Conservation (phyloP, 257 asterid species). For the Solanum corneliomulleri region DNA sequence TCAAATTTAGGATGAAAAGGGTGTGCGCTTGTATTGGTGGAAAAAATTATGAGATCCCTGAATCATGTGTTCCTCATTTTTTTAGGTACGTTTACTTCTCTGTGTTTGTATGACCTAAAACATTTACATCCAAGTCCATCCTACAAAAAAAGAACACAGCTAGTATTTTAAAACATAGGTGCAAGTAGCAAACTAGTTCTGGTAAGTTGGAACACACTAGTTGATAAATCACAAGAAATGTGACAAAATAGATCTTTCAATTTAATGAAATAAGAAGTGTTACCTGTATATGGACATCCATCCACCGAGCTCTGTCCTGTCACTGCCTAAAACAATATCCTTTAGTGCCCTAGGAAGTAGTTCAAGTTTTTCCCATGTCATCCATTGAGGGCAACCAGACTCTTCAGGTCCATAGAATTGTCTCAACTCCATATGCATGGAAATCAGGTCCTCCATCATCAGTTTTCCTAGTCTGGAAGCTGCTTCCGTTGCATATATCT, state of each 20-base stretch:
- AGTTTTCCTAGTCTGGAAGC: constrained; percentile 63
- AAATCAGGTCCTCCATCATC: constrained; percentile 74
- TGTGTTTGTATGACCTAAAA: neutral
- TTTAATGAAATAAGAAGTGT: neutral
- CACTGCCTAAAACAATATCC: constrained; percentile 31
- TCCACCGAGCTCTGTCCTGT: constrained; percentile 50
- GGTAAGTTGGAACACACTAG: neutral
- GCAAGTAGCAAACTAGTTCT: neutral
- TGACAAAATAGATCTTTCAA: neutral
- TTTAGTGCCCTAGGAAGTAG: constrained; percentile 46
- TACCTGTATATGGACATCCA: constrained; percentile 85
- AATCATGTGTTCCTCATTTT: neutral
- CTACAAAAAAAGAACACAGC: neutral
- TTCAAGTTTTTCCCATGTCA: constrained; percentile 81
- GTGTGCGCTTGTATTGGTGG: neutral
- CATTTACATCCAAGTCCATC: neutral
- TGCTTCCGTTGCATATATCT: constrained; percentile 86
- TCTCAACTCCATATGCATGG: constrained; percentile 64
- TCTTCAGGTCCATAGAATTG: constrained; percentile 66
- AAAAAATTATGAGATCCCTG: neutral
- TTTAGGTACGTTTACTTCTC: neutral
- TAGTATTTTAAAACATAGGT: neutral
- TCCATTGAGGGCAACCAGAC: constrained; percentile 49
- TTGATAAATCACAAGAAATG: neutral
- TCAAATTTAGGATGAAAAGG: neutral